Evolutionary conservation across 2,329 filamentous ascomycete species (phyloP).

Genomic region (Pleoardoris graminearum): DNA sequence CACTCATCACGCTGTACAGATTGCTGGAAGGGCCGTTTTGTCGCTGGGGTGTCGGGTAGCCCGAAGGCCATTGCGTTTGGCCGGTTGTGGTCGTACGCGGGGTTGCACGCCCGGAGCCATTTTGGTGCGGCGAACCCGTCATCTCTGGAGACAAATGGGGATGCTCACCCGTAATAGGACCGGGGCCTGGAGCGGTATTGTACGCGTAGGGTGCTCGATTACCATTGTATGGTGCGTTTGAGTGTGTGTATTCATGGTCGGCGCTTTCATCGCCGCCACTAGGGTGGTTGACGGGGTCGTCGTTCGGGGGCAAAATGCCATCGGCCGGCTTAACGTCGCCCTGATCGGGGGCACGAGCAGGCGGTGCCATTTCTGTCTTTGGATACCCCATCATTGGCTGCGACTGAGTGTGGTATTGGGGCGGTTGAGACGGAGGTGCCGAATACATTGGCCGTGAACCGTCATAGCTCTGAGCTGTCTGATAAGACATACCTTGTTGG

Average conservation of each 20-base stretch:
- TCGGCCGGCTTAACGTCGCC: slow-evolving; percentile 67
- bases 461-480: slow-evolving; percentile 72
- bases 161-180: slow-evolving; percentile 70
- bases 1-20: slow-evolving; percentile 87
- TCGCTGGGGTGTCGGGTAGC: slow-evolving; percentile 80
- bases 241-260: slow-evolving; percentile 84
- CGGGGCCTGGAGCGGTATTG: slow-evolving; percentile 66
- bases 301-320: slow-evolving; percentile 57
- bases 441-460: slow-evolving; percentile 78
- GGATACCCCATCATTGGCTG: slow-evolving; percentile 71
- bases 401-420: slow-evolving; percentile 68
- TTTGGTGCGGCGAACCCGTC: slow-evolving; percentile 80
- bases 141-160: slow-evolving; percentile 80
- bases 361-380: slow-evolving; percentile 88
- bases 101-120: slow-evolving; percentile 80
- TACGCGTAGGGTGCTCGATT: slow-evolving; percentile 79
- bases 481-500: slow-evolving; percentile 80
- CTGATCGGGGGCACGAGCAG: slow-evolving; percentile 65
- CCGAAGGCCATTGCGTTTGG: slow-evolving; percentile 71
- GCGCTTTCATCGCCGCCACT: slow-evolving; percentile 69
- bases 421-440: slow-evolving; percentile 65
- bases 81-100: slow-evolving; percentile 75
- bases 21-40: slow-evolving; percentile 71
- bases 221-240: slow-evolving; percentile 69
- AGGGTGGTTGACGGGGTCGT: slow-evolving; percentile 57